phyloP scores from a whole-genome alignment of 177 flowering plant species.

The Tripterygium wilfordii region DNA sequence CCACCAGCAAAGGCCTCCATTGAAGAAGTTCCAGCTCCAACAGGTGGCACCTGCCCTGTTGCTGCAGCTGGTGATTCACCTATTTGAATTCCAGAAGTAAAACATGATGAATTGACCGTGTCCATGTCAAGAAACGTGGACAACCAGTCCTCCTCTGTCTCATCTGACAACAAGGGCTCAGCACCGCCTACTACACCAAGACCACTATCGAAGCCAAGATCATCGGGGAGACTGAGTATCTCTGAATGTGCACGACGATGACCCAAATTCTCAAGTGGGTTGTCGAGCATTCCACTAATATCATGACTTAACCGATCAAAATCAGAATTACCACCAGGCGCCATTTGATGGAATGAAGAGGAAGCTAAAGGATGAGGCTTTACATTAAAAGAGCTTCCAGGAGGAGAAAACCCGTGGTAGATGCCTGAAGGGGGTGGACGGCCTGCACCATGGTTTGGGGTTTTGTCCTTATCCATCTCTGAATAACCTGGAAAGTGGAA shows the following conservation, averaged over 20 bases:
- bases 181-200: constrained; percentile 80
- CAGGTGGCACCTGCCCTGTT: neutral
- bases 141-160: constrained; percentile 82
- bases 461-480: constrained; percentile 71
- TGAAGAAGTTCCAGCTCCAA: constrained; percentile 7
- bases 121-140: constrained; percentile 91
- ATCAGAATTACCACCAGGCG: constrained; percentile 28
- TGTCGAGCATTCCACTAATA: constrained; percentile 83
- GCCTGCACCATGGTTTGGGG: constrained; percentile 38
- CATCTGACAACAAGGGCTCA: constrained; percentile 82
- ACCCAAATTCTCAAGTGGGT: constrained; percentile 69
- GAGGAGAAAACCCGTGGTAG: constrained; percentile 29
- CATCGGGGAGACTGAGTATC: constrained; percentile 88
- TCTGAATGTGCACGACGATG: constrained; percentile 95
- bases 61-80: constrained; percentile 37
- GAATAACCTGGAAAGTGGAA: too few species aligned
- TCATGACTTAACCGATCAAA: constrained; percentile 66
- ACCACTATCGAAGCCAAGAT: constrained; percentile 85
- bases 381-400: constrained; percentile 29
- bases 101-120: constrained; percentile 64
- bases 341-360: constrained; percentile 36
- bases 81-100: constrained; percentile 47
- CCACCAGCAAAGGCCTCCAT: constrained; percentile 23
- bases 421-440: constrained; percentile 58
- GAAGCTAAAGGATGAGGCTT: constrained; percentile 45